These are phyloP conservation scores for Malania oleifera DNA, from an alignment of 164 flowering plant genomes.

Conservation along the genomic window DNA sequence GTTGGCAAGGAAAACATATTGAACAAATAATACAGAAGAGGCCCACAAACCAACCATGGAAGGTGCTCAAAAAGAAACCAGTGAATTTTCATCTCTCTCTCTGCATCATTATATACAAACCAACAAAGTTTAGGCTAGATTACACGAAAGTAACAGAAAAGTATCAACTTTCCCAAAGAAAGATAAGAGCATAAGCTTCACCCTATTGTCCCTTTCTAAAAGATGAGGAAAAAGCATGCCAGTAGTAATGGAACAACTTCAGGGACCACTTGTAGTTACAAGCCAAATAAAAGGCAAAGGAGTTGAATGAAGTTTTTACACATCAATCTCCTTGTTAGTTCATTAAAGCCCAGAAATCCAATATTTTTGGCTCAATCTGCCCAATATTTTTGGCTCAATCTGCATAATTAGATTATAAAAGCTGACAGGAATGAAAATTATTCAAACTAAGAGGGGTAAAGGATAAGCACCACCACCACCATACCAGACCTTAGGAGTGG, in stretches of 20 bases:
- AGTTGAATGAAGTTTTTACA: background rate
- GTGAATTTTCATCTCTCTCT: no score
- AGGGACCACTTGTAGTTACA: conserved; percentile 2
- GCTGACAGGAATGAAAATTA: no score
- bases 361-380: background rate
- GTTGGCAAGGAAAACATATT: no score
- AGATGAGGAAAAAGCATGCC: background rate
- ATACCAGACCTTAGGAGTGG: background rate
- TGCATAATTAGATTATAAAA: background rate
- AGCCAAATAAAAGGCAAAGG: background rate
- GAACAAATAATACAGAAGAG: no score
- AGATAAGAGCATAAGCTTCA: background rate
- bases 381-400: background rate
- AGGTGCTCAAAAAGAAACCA: no score
- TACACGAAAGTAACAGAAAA: background rate
- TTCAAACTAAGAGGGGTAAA: background rate
- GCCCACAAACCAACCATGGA: no score
- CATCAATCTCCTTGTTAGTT: conserved; percentile 3
- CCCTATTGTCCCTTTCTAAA: background rate
- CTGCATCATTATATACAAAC: background rate
- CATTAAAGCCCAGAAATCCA: background rate
- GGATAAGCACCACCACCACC: background rate
- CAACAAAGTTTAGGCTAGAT: background rate
- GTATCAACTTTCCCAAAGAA: background rate
- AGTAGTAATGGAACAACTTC: background rate